Evolutionary conservation across 495 filamentous ascomycete genomes (phyloP), one percentile per base, ranked within the genome.

Genomic region (Hapsidospora chrysogenum): DNA sequence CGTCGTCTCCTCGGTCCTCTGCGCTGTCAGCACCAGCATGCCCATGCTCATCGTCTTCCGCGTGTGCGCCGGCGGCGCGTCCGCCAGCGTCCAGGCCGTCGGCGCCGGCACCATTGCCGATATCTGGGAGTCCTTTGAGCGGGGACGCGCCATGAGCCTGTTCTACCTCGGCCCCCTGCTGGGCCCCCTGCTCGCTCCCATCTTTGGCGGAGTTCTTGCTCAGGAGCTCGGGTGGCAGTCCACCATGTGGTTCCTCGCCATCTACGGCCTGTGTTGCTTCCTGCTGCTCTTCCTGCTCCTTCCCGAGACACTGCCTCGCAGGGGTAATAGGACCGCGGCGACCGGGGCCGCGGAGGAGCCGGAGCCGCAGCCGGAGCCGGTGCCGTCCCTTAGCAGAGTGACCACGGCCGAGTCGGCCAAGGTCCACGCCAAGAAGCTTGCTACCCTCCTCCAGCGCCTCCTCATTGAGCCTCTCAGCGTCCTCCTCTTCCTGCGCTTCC

Each of bases 101-200:
- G 87, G 87, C 14, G 87, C 87, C 11, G 87, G 87, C 11, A 92
- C 85, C 2, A 85, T 95, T 28, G 78, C 87, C 8, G 87, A 94
- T 56, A 68, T 94, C 35, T 96, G 86, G 87, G 81, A 87, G 38
- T 49, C 74, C 1, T 67, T 62, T 15, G 80, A 93, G 50, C 63
- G 86, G 37, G 87, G 87, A 5, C 61, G 61, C 16, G 86, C 85
- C n/a, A 93, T 96, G 84, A 77, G 84, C 2, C 71, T 82, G 16
- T 96, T 94, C 54, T 96, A 92, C 40, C 64, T 94, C 0, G 87
- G 87, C 0, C 87, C 87, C 1, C 57, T 95, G n/a, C 52, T 77
- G 35, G 87, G 86, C 0, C 87, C 87, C 0, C 58, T 94, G 8
- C 57, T 93, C 17, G 74, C 80, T 1, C 87, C 87, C 5, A 86